Conservation (phyloP, 805 yeast species). For the Metschnikowia amazonensis region DNA sequence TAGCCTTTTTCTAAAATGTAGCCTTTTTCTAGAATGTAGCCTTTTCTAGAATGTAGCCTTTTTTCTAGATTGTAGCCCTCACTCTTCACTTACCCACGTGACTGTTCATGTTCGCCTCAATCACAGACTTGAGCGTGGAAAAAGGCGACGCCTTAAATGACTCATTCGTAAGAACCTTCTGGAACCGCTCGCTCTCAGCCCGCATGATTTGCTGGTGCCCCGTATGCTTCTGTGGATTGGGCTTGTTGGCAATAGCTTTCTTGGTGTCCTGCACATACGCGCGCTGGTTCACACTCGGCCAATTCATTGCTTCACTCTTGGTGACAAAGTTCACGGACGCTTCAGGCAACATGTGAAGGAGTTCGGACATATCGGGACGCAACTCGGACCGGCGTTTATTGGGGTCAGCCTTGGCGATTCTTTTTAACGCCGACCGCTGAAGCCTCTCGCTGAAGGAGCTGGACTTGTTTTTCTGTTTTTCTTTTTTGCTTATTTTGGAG, state of each 20-base stretch:
- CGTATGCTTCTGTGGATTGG: constrained; percentile 45
- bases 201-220: constrained; percentile 48
- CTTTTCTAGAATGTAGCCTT: too few species aligned
- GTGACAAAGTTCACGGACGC: constrained; percentile 17
- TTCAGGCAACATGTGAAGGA: constrained; percentile 50
- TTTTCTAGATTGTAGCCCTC: too few species aligned
- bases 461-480: constrained; percentile 42
- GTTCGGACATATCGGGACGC: constrained; percentile 64
- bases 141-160: constrained; percentile 60
- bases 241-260: constrained; percentile 36
- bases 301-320: constrained; percentile 6
- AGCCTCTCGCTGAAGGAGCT: constrained; percentile 33
- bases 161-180: constrained; percentile 50
- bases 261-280: constrained; percentile 23
- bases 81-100: not conserved
- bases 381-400: constrained; percentile 59
- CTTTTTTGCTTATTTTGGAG: constrained; percentile 50
- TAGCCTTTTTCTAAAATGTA: too few species aligned
- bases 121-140: constrained; percentile 58
- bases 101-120: constrained; percentile 24
- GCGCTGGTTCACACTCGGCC: not conserved
- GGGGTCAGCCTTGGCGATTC: constrained; percentile 61
- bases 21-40: too few species aligned
- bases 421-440: constrained; percentile 30
- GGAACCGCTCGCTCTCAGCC: constrained; percentile 58